Base-by-base conservation (phyloP, 441 rosid genomes). In the Euphorbia celastroides region DNA sequence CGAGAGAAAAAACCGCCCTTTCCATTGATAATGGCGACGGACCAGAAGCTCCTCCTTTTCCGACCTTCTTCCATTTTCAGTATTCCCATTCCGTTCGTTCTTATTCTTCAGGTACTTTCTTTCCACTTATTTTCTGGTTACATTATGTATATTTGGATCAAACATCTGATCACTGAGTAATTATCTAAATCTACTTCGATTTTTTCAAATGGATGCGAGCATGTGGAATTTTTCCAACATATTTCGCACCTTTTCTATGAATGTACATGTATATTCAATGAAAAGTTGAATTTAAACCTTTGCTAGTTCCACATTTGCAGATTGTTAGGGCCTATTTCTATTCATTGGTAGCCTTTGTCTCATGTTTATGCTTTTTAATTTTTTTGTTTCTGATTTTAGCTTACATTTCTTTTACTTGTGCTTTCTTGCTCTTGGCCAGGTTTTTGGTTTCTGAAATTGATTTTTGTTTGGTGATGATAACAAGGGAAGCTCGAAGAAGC, bases 1-100 rank as follows among this genome's bases (percentile, higher is more conserved):
- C 12, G 14, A 12, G 26, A 54, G 42, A 20, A 62, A 62, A 73
- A 73, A 63, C 65, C 54, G 69, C 58, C 57, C n/a, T 68, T 67
- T 50, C 41, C 17, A 5, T 16, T 41, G 70, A 60, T 28, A 71
- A 68, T 73, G 76, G 76, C 69, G 65, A 68, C 48, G 62, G 66
- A 68, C 69, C 69, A 68, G 68, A 22, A 62, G 58, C 54, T 25
- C 60, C 69, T 68, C 64, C 69, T 27, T 50, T 20, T 66, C 25
- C 41, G 23, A 56, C 28, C 60, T 54, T 41, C 74, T 27, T 36
- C 48, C 61, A 20, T 58, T 55, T 19, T 62, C 69, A 28, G 12
- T 17, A 61, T 67, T 73, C 69, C 30, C 71, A 1, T 58, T 64
- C 23, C 56, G 26, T 51, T 51, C 50, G 50, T 28, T 34, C 16